These are phyloP conservation scores for Hypoxylon sp. DNA, from an alignment of 2,329 filamentous ascomycete genomes.

Conservation along the genomic window DNA sequence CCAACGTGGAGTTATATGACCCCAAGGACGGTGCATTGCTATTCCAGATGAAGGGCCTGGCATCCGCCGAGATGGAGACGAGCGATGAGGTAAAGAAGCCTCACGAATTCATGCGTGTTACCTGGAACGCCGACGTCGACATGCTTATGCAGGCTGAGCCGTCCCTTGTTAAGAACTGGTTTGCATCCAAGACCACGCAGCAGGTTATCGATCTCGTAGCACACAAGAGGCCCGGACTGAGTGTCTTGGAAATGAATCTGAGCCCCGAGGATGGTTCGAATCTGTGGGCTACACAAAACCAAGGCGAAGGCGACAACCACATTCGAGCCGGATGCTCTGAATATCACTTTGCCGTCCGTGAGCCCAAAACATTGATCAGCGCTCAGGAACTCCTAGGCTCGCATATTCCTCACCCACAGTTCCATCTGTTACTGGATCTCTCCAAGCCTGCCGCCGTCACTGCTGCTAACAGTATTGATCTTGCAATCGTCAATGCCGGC, in stretches of 20 bases:
- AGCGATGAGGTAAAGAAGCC: slow-evolving; percentile 30
- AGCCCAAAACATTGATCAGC: not conserved
- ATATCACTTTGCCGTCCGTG: not conserved
- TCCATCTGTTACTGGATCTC: too few species aligned
- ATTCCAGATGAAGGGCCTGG: slow-evolving; percentile 41
- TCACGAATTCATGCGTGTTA: slow-evolving; percentile 39
- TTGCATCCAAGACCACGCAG: not conserved
- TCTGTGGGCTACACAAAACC: too few species aligned
- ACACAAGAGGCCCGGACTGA: slow-evolving; percentile 52
- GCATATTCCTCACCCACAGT: too few species aligned
- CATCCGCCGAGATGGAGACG: too few species aligned
- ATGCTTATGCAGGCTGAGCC: slow-evolving; percentile 34
- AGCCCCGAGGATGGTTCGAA: slow-evolving; percentile 38
- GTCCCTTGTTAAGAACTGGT: not conserved
- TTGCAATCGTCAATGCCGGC: too few species aligned
- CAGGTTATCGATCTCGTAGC: slow-evolving; percentile 48
- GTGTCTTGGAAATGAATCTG: slow-evolving; percentile 51
- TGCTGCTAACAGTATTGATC: too few species aligned
- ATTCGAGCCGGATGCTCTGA: not conserved
- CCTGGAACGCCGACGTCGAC: slow-evolving; percentile 44
- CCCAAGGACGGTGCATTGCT: slow-evolving; percentile 37
- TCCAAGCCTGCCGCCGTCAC: too few species aligned
- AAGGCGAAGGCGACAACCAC: too few species aligned
- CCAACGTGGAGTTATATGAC: slow-evolving; percentile 32
- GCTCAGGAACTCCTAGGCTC: too few species aligned